Conservation (phyloP, 2,329 filamentous ascomycete genomes). For the Allantophomopsis cytisporea region DNA sequence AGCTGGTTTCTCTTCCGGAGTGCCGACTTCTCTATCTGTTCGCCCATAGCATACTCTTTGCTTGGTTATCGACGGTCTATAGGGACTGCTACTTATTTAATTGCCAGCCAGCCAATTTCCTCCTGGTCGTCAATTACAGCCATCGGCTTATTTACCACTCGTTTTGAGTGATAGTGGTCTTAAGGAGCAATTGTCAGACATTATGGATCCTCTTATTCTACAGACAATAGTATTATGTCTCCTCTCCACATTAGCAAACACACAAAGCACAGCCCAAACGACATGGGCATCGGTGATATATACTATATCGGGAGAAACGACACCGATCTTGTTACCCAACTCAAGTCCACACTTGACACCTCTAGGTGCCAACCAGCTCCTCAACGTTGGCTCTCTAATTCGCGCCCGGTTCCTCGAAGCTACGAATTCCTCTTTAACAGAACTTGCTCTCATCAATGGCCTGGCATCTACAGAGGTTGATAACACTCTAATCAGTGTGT, state of each 20-base stretch:
- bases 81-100: no score
- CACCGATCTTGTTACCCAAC: constrained; percentile 22
- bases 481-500: constrained; percentile 29
- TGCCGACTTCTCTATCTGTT: no score
- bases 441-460: constrained; percentile 25
- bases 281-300: constrained; percentile 16
- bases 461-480: constrained; percentile 30
- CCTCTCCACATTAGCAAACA: constrained; percentile 2
- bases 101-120: no score
- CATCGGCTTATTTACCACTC: no score
- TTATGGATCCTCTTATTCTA: no score
- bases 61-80: no score
- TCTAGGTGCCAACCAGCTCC: constrained; percentile 37
- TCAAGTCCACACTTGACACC: constrained; percentile 29
- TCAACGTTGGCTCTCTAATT: constrained; percentile 31
- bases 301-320: constrained; percentile 35
- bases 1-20: no score
- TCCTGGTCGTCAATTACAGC: no score
- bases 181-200: no score
- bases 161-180: no score
- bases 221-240: no score
- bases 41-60: no score
- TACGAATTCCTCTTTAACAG: constrained; percentile 9
- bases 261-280: constrained; percentile 11
- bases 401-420: constrained; percentile 32